These are phyloP conservation scores for Aurantiochytrium sp. DNA, from an alignment of 108 stramenopile genomes.

Conservation along the genomic window DNA sequence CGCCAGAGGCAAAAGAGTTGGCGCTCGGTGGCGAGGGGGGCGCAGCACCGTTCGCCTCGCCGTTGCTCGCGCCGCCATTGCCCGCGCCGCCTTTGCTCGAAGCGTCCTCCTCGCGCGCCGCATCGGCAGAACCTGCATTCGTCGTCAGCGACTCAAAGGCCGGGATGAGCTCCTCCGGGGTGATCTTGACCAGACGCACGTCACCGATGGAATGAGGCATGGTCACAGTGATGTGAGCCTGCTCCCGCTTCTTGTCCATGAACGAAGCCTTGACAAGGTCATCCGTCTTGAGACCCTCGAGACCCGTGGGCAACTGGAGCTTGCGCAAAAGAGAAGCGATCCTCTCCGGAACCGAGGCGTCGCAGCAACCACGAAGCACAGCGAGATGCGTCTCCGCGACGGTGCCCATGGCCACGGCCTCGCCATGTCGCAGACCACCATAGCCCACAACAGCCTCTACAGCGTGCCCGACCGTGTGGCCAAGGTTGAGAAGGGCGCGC, in stretches of 20 bases:
- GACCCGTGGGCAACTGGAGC: background rate
- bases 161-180: background rate
- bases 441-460: conserved; percentile 90
- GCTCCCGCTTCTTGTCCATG: conserved; percentile 17
- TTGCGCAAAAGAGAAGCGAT: background rate
- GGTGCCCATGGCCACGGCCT: conserved; percentile 90
- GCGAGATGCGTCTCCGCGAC: conserved; percentile 74
- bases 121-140: background rate
- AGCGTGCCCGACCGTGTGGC: conserved; percentile 97
- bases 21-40: background rate
- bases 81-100: background rate
- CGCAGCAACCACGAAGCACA: background rate
- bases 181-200: background rate
- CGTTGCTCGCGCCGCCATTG: background rate
- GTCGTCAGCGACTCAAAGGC: background rate
- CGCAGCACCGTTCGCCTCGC: background rate
- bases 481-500: conserved; percentile 90
- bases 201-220: background rate
- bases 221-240: conserved; percentile 4
- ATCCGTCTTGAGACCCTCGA: background rate
- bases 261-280: background rate
- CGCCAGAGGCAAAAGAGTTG: background rate
- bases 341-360: background rate
- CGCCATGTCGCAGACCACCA: conserved; percentile 87
- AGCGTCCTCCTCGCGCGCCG: background rate